Conservation (phyloP, 129 eudicot genomes). For the Arctium lappa region DNA sequence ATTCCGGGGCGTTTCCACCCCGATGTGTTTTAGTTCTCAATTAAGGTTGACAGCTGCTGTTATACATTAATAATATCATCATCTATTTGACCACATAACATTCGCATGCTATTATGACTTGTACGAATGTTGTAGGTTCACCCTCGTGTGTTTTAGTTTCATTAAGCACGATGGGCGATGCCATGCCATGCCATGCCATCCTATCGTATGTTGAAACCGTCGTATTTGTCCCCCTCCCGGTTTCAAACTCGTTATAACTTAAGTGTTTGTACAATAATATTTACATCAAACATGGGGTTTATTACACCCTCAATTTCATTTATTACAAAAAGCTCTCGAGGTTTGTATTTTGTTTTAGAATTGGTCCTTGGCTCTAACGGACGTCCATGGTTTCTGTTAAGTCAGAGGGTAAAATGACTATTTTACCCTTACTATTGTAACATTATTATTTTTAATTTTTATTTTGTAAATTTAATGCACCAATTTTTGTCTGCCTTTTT, state of each 20-base stretch:
- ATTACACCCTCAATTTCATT: too few relatives aligned
- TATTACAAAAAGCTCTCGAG: too few relatives aligned
- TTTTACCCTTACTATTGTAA: too few relatives aligned
- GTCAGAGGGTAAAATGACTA: too few relatives aligned
- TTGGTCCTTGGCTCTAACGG: too few relatives aligned
- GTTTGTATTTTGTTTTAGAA: too few relatives aligned
- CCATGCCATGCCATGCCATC: background rate
- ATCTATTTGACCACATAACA: background rate
- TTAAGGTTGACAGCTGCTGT: background rate
- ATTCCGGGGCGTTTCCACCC: slow-evolving; percentile 90
- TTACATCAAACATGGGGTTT: too few relatives aligned
- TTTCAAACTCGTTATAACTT: background rate
- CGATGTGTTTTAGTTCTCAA: slow-evolving; percentile 60
- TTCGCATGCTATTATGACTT: background rate
- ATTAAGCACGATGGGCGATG: background rate
- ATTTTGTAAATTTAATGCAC: too few relatives aligned
- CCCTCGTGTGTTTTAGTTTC: background rate
- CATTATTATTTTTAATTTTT: too few relatives aligned
- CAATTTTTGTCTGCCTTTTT: too few relatives aligned
- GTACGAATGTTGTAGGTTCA: background rate
- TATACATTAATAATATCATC: background rate
- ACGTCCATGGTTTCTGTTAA: too few relatives aligned
- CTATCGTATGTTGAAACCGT: background rate
- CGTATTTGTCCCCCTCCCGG: background rate
- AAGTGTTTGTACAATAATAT: background rate